phyloP scores from a whole-genome alignment of 1,284 basidiomycete species.

The Cutaneotrichosporon sp. region DNA sequence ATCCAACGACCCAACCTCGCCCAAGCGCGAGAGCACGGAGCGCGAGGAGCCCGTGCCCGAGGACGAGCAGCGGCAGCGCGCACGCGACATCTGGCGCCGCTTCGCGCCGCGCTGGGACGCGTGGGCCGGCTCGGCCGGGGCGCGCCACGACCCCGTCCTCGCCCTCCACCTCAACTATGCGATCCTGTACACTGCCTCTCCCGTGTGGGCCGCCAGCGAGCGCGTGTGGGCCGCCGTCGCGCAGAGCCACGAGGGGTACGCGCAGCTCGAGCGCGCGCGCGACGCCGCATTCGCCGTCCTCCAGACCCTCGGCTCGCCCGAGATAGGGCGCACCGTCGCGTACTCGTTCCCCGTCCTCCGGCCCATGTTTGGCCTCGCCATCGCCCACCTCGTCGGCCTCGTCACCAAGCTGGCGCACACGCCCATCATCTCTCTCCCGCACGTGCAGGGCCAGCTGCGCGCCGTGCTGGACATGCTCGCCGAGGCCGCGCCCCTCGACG shows the following conservation, averaged over 20 bases:
- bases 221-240: constrained; percentile 44
- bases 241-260: constrained; percentile 39
- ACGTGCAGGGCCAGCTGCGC: constrained; percentile 40
- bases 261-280: constrained; percentile 44
- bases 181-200: constrained; percentile 45
- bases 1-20: neutral
- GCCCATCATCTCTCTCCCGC: constrained; percentile 34
- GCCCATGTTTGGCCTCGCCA: constrained; percentile 46
- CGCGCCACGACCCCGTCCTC: constrained; percentile 35
- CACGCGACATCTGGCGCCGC: constrained; percentile 37
- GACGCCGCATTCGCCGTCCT: constrained; percentile 51
- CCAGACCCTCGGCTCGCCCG: constrained; percentile 44
- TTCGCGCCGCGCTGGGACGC: constrained; percentile 38
- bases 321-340: constrained; percentile 48
- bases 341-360: constrained; percentile 50
- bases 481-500: constrained; percentile 34
- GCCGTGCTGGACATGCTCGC: constrained; percentile 41
- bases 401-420: constrained; percentile 31
- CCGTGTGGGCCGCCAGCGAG: constrained; percentile 36
- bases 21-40: neutral
- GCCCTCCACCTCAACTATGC: constrained; percentile 49
- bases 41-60: constrained; percentile 2
- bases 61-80: constrained; percentile 11
- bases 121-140: constrained; percentile 40
- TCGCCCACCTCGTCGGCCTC: constrained; percentile 41